Conservation (phyloP, 257 asterid species). For the Henckelia pumila region DNA sequence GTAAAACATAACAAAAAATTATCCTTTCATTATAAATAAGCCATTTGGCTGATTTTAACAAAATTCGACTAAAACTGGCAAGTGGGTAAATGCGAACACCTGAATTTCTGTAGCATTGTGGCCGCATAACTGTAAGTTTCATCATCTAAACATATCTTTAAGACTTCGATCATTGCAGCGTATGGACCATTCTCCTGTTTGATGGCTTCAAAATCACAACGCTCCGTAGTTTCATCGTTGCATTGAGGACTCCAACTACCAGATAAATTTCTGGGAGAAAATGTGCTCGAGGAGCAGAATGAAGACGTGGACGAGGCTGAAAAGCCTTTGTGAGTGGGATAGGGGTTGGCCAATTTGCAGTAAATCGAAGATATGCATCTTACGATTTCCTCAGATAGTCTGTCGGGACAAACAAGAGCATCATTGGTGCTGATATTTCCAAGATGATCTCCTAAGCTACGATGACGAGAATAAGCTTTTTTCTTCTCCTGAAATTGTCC, state of each 20-base stretch:
- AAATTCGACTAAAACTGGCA: background rate
- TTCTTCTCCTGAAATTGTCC: slow-evolving; percentile 51
- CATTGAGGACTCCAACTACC: slow-evolving; percentile 79
- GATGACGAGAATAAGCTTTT: slow-evolving; percentile 42
- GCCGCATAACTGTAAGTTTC: slow-evolving; percentile 68
- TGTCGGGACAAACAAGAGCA: slow-evolving; percentile 50
- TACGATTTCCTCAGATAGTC: slow-evolving; percentile 69
- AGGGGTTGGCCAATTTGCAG: slow-evolving; percentile 62
- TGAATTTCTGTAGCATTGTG: slow-evolving; percentile 72
- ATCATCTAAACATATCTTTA: slow-evolving; percentile 57
- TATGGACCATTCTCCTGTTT: slow-evolving; percentile 49
- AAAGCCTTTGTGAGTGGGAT: slow-evolving; percentile 39
- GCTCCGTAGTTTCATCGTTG: slow-evolving; percentile 44
- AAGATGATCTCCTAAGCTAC: slow-evolving; percentile 76
- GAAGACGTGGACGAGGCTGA: slow-evolving; percentile 75
- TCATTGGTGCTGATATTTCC: slow-evolving; percentile 45
- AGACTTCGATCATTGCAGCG: slow-evolving; percentile 50
- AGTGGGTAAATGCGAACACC: slow-evolving; percentile 36
- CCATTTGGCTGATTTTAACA: background rate
- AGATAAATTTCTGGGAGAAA: slow-evolving; percentile 74
- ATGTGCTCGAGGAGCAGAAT: slow-evolving; percentile 68
- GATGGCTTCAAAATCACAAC: slow-evolving; percentile 36
- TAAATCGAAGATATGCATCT: slow-evolving; percentile 78
- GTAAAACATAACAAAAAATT: background rate
- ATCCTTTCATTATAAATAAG: background rate